Percentiles rank a stretch among this genome's conserved stretches.
phyloP scores from a whole-genome alignment of 2,329 filamentous ascomycete genomes.

The Xylaria digitata region DNA sequence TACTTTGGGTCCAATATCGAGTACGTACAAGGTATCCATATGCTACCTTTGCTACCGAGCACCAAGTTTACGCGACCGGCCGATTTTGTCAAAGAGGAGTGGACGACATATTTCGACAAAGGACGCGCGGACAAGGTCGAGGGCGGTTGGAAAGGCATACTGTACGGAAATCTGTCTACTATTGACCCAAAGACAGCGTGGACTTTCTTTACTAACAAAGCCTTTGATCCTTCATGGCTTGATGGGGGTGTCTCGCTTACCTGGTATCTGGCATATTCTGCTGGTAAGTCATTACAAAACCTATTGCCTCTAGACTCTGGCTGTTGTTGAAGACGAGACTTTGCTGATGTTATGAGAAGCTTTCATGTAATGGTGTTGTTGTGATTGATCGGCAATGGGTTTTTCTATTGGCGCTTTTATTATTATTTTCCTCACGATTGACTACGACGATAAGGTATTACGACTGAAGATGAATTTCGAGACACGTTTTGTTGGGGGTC shows the following conservation, averaged over 20 bases:
- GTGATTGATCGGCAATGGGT: not conserved
- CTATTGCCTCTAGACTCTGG: not conserved
- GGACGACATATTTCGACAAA: constrained; percentile 79
- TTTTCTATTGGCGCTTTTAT: constrained; percentile 5
- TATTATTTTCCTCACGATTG: constrained; percentile 3
- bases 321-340: not conserved
- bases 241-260: constrained; percentile 86
- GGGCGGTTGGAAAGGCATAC: constrained; percentile 86
- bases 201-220: constrained; percentile 75
- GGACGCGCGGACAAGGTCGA: constrained; percentile 72
- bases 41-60: constrained; percentile 72
- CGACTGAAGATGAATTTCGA: constrained; percentile 5
- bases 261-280: constrained; percentile 85
- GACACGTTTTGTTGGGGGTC: not conserved
- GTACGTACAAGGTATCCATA: constrained; percentile 79
- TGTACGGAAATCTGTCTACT: constrained; percentile 85
- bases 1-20: constrained; percentile 83
- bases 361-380: constrained; percentile 41
- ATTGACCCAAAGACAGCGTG: constrained; percentile 77
- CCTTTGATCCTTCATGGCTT: constrained; percentile 75
- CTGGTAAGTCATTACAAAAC: constrained; percentile 64
- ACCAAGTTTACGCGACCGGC: constrained; percentile 74
- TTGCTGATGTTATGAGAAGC: constrained; percentile 41
- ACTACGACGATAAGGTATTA: constrained; percentile 10
- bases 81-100: constrained; percentile 83